phyloP scores from a whole-genome alignment of 805 yeast species.

The Suhomyces sp. region DNA sequence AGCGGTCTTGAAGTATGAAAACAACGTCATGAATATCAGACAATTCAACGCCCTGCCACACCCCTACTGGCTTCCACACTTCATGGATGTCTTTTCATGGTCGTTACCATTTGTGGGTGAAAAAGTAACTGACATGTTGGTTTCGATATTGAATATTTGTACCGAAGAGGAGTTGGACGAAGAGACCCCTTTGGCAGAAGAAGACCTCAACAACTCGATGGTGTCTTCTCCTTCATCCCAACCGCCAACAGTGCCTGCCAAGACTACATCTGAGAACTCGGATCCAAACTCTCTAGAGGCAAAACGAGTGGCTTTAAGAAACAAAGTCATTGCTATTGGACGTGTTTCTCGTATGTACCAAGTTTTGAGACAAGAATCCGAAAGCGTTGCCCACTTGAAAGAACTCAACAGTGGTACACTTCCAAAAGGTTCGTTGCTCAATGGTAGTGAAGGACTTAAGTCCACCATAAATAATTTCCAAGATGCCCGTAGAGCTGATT shows the following conservation, averaged over 20 bases:
- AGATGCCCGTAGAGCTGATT: constrained; percentile 78
- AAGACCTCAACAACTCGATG: constrained; percentile 15
- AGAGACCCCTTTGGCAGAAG: constrained; percentile 54
- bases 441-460: constrained; percentile 78
- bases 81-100: constrained; percentile 98
- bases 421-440: constrained; percentile 82
- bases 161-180: constrained; percentile 91
- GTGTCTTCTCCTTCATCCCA: constrained; percentile 16
- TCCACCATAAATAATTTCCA: constrained; percentile 69
- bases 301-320: constrained; percentile 57
- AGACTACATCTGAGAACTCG: not conserved
- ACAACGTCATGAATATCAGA: constrained; percentile 89
- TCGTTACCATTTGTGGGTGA: constrained; percentile 96
- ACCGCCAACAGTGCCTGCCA: constrained; percentile 4
- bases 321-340: constrained; percentile 94
- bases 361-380: constrained; percentile 83
- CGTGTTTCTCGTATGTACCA: constrained; percentile 90
- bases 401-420: constrained; percentile 67
- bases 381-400: constrained; percentile 77
- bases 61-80: constrained; percentile 95
- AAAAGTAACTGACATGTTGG: constrained; percentile 89
- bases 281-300: constrained; percentile 24
- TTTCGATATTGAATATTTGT: constrained; percentile 86
- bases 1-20: constrained; percentile 87
- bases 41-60: constrained; percentile 92